Base-by-base conservation (phyloP, 2,329 filamentous ascomycete species). In the Xylaria multiplex region DNA sequence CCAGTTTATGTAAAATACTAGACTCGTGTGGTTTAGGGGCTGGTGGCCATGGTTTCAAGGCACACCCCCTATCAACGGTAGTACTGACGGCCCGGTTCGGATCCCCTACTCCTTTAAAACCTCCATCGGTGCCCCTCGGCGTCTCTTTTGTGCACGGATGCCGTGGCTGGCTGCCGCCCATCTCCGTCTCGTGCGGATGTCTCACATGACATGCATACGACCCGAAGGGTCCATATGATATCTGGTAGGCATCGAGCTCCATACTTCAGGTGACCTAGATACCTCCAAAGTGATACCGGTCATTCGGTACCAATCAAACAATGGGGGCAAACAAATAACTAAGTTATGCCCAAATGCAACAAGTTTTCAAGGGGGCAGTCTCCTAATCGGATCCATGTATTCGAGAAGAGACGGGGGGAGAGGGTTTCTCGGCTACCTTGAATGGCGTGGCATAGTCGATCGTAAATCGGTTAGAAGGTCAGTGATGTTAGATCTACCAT, bases 231-330 rank as follows among this genome's bases (percentile, higher is more conserved):
- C 70, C 69, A 55, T 65, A 56, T 42, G 62, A 65, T 55, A 66
- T 59, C 62, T 70, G 71, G 55, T 67, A 70, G 37, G 69, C 62
- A 32, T 66, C 63, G 32, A 74, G 59, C 64, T 69, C 65, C 68
- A 73, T 70, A 53, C 67, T 57, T 50, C 64, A 63, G 63, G 60
- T 59, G 65, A 58, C 5, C 13, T 48, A 22, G 50, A 53, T 62
- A 52, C 19, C 37, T 40, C 13, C 45, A 30, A 37, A 46, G 27
- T 40, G 42, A 48, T 24, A 43, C 30, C 37, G 53, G 46, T 62
- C 62, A 62, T 59, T 45, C 46, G 27, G 48, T 56, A 43, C 14
- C 43, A 24, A 46, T 7, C 40, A n/a, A 53, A n/a, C n/a, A 48
- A n/a, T 13, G 30, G 1, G 7, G n/a, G 22, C 42, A 13, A 40